Evolutionary conservation across 768 basidiomycete genomes (phyloP).

Genomic region (Collybia sp.): DNA sequence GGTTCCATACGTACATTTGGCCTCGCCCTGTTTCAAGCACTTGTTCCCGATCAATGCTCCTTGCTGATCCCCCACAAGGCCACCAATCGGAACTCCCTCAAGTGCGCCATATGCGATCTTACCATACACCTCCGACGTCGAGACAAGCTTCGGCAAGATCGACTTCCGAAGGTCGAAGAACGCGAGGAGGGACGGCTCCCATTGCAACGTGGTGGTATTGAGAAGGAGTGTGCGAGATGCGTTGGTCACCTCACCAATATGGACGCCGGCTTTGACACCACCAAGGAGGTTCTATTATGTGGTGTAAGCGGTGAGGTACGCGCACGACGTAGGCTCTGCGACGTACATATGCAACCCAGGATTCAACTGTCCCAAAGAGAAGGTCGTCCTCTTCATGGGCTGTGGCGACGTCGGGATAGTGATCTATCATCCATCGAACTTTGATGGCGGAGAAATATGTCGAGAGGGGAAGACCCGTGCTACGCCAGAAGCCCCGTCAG

Average conservation of each 20-base stretch:
- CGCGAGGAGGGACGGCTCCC: conserved; percentile 77
- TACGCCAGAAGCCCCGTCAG: conserved; percentile 20
- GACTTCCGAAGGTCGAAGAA: conserved; percentile 83
- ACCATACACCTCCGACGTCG: conserved; percentile 92
- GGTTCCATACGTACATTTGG: conserved; percentile 98
- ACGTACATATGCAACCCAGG: conserved; percentile 86
- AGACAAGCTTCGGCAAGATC: conserved; percentile 83
- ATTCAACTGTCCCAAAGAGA: conserved; percentile 93
- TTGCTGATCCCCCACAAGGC: conserved; percentile 97
- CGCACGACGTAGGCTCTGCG: no score
- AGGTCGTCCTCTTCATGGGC: conserved; percentile 83
- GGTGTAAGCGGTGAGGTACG: not conserved
- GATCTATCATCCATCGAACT: conserved; percentile 94
- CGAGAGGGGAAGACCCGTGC: conserved; percentile 90
- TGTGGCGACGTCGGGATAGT: conserved; percentile 65
- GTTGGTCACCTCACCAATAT: conserved; percentile 92
- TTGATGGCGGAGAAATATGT: conserved; percentile 99
- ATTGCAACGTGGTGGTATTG: conserved; percentile 74
- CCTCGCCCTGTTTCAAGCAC: conserved; percentile 85
- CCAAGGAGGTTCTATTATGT: conserved; percentile 72
- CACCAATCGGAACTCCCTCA: conserved; percentile 79
- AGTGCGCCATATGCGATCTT: conserved; percentile 61
- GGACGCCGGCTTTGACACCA: conserved; percentile 61
- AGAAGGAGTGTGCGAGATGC: conserved; percentile 94
- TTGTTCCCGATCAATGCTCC: conserved; percentile 96